Evolutionary conservation across 2,329 filamentous ascomycete genomes (phyloP).

Genomic region (Trichoderma sp.): DNA sequence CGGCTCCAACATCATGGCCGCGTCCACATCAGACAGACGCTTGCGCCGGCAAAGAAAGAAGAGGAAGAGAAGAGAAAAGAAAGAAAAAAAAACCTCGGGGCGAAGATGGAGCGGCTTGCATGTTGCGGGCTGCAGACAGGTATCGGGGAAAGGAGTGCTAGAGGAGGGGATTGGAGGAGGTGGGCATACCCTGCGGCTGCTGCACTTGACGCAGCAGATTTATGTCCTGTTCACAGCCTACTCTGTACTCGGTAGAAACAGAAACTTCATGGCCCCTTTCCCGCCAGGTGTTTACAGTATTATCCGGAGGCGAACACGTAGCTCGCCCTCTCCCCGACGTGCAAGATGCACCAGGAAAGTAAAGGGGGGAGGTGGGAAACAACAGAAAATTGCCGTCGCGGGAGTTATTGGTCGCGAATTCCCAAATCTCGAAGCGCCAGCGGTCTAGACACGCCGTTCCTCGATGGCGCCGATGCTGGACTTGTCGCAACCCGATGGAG

Average conservation of each 20-base stretch:
- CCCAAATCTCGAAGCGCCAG: conserved; percentile 20
- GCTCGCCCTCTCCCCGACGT: conserved; percentile 5
- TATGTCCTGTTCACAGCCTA: conserved; percentile 26
- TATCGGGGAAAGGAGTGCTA: conserved; percentile 27
- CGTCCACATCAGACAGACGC: neutral
- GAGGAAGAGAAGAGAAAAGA: neutral
- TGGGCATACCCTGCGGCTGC: conserved; percentile 35
- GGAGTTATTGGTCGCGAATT: conserved; percentile 22
- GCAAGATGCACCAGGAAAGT: neutral
- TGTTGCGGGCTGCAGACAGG: conserved; percentile 10
- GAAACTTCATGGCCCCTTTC: conserved; percentile 22
- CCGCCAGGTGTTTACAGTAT: conserved; percentile 36
- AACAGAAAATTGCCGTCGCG: conserved; percentile 17
- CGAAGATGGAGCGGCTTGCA: neutral
- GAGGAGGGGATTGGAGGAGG: conserved; percentile 20
- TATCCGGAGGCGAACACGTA: conserved; percentile 26
- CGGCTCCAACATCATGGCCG: conserved; percentile 14
- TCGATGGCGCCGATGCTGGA: conserved; percentile 26
- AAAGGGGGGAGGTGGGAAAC: neutral
- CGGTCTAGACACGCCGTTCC: conserved; percentile 25
- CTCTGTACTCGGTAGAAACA: conserved; percentile 18
- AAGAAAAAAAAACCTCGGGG: neutral
- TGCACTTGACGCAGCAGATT: conserved; percentile 25
- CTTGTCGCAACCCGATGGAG: conserved; percentile 26
- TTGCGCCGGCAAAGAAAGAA: neutral